These are phyloP conservation scores for Vickermania ingenoplastis DNA, from an alignment of 208 protist species.

Conservation along the genomic window DNA sequence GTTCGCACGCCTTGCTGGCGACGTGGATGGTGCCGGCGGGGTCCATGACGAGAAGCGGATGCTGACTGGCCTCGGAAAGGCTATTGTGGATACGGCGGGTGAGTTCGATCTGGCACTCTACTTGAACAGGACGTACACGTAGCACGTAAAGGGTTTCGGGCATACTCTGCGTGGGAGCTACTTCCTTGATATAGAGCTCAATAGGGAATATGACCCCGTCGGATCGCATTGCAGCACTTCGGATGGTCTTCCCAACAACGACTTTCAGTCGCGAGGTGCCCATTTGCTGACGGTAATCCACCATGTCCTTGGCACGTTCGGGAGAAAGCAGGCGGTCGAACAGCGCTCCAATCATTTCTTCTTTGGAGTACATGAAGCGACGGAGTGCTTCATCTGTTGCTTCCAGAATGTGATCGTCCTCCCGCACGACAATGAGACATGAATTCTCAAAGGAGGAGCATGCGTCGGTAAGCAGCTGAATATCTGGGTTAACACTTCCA, in stretches of 20 bases:
- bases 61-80: neutral
- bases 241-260: conserved; percentile 1
- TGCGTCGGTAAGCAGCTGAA: neutral
- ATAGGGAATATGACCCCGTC: conserved; percentile 15
- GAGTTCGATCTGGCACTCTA: neutral
- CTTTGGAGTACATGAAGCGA: conserved; percentile 13
- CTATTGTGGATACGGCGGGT: neutral
- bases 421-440: neutral
- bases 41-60: conserved; percentile 9
- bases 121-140: neutral
- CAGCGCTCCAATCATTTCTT: conserved; percentile 26
- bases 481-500: neutral
- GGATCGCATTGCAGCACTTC: conserved; percentile 6
- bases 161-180: conserved; percentile 5
- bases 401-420: neutral
- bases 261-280: neutral
- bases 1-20: neutral
- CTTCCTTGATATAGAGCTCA: conserved; percentile 15
- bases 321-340: conserved; percentile 23
- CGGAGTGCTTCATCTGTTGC: conserved; percentile 17
- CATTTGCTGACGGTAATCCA: conserved; percentile 12
- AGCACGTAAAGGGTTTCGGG: neutral
- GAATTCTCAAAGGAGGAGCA: neutral
- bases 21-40: neutral
- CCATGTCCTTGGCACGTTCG: conserved; percentile 23